Evolutionary conservation across 306 rosid genomes (phyloP), one percentile per base, ranked within the genome.

Genomic region (Ochetophila trinervis): DNA sequence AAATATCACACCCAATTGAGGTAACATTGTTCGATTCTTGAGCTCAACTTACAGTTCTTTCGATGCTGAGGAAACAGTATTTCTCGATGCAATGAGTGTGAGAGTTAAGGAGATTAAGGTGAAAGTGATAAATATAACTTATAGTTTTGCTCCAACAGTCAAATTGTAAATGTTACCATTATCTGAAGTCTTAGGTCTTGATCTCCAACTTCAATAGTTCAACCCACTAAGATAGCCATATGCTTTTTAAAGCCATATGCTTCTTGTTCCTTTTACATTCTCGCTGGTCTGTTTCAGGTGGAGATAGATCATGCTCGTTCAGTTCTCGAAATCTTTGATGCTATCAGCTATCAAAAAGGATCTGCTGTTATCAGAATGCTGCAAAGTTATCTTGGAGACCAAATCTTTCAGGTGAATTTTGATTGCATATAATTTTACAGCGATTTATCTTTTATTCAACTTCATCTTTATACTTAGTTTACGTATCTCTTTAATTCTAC

Each of bases 311-410:
- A 67, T 47, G 89, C 89, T 66, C 79, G 81, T 24, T 84, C 86
- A 19, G 73, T 84, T 63, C 62, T 66, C 24, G 87, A 87, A 68
- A 36, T 78, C 42, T 84, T 82, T 23, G 86, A 87, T 71, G 83
- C 98, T 21, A 89, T 91, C 68, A 91, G 96, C 74, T 89, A 91
- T 35, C 75, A 80, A 56, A 91, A 91, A 79, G 98, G 98, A 53
- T 96, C 98, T 71, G 83, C 96, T 67, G 89, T 91, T 49, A 91
- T 91, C 68, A 80, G 92, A 81, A 89, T 91, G 98, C 87, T 91
- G 51, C 96, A 91, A 63, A 63, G 36, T 47, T 84, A 73, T 77
- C 79, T 87, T 67, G 90, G 90, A 18, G 77, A 84, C 56, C 84
- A 64, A 42, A 59, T 67, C 53, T 78, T 84, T 74, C 88, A 80